These are phyloP conservation scores for Populus ilicifolia DNA, from an alignment of 345 rosid species.

Conservation along the genomic window DNA sequence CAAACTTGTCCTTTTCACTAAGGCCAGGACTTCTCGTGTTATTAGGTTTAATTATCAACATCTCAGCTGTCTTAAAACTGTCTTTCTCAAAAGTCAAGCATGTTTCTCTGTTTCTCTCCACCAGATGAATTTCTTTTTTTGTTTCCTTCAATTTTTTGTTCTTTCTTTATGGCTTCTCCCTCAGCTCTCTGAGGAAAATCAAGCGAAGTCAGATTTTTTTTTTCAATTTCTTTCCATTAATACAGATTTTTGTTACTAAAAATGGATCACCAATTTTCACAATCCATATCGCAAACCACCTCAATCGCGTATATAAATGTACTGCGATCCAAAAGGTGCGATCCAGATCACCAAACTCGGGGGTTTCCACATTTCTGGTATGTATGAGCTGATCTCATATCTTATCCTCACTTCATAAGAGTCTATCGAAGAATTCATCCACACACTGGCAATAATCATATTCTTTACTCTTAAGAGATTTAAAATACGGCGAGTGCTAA, in stretches of 20 bases:
- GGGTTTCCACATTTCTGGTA: neutral
- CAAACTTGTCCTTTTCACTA: neutral
- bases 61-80: neutral
- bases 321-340: neutral
- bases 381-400: neutral
- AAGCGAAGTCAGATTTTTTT: neutral
- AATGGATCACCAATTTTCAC: neutral
- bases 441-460: neutral
- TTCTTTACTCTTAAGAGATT: neutral
- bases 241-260: neutral
- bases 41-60: neutral
- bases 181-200: neutral
- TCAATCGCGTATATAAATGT: neutral
- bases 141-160: neutral
- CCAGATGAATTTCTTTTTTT: neutral
- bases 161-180: neutral
- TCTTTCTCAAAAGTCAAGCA: neutral
- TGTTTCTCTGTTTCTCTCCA: neutral
- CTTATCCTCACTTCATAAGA: neutral
- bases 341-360: neutral
- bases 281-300: neutral
- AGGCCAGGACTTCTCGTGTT: neutral
- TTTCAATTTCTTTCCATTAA: neutral
- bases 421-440: neutral
- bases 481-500: neutral